Evolutionary conservation across 2,329 filamentous ascomycete genomes (phyloP).

Genomic region (Xylariaceae sp.): DNA sequence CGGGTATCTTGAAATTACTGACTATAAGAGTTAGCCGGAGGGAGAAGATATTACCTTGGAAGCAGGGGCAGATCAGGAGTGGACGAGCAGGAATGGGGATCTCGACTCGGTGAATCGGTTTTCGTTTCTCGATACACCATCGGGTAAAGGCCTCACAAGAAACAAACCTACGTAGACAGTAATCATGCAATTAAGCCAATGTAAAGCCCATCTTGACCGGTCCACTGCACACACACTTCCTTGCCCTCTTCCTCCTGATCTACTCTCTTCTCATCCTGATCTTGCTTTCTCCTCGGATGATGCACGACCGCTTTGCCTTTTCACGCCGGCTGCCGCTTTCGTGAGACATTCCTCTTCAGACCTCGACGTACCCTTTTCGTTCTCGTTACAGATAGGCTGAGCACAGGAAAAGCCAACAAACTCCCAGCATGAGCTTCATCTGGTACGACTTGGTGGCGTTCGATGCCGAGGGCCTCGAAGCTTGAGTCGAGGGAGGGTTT

Average conservation of each 20-base stretch:
- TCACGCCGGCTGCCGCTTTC: not conserved
- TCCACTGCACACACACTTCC: not conserved
- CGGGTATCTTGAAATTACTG: too few species aligned
- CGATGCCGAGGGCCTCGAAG: slow-evolving; percentile 24
- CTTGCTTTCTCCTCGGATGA: not conserved
- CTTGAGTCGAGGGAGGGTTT: slow-evolving; percentile 39
- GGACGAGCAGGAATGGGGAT: not conserved
- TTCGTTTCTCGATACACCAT: not conserved
- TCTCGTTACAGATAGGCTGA: not conserved
- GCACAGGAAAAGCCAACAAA: not conserved
- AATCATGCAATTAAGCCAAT: not conserved
- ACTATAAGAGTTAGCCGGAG: too few species aligned
- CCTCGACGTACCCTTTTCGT: not conserved
- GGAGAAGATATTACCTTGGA: not conserved
- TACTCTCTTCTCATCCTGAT: not conserved
- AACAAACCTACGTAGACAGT: too few species aligned
- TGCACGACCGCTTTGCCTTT: not conserved
- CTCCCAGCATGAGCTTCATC: not conserved
- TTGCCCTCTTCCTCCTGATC: not conserved
- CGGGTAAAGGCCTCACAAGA: not conserved
- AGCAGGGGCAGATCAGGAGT: not conserved
- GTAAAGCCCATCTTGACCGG: not conserved
- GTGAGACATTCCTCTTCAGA: not conserved
- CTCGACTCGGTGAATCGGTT: too few species aligned
- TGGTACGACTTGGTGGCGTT: not conserved